These are phyloP conservation scores for Leccinum pallidistipes DNA, from an alignment of 1,284 basidiomycete genomes.

Conservation along the genomic window DNA sequence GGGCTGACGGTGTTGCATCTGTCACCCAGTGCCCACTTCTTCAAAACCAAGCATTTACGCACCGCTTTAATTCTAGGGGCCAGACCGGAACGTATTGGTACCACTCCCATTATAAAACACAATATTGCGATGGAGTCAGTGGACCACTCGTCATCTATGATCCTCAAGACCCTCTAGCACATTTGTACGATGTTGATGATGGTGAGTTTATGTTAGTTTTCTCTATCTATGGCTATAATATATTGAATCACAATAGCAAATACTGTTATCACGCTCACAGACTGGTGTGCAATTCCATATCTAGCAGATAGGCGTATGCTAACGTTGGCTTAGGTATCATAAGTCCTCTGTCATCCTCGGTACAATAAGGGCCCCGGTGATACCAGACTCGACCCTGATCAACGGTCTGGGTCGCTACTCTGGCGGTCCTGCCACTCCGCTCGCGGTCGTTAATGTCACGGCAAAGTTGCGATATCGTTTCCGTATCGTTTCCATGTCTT, in stretches of 20 bases:
- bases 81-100: conserved; percentile 38
- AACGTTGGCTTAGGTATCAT: conserved; percentile 31
- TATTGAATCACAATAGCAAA: conserved; percentile 17
- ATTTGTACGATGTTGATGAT: conserved; percentile 42
- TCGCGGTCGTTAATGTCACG: conserved; percentile 37
- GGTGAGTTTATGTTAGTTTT: conserved; percentile 20
- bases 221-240: background rate
- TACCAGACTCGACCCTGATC: conserved; percentile 44
- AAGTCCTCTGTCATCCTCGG: conserved; percentile 15
- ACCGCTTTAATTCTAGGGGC: conserved; percentile 21
- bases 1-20: conserved; percentile 33
- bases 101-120: conserved; percentile 32
- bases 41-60: conserved; percentile 23
- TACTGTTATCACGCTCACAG: conserved; percentile 33
- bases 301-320: background rate
- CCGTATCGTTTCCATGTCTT: conserved; percentile 37
- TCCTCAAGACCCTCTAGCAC: conserved; percentile 34
- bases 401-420: conserved; percentile 48
- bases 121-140: conserved; percentile 49
- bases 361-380: background rate
- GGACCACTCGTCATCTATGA: conserved; percentile 44
- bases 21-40: conserved; percentile 37
- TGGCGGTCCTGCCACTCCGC: conserved; percentile 31
- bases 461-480: conserved; percentile 33
- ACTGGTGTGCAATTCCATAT: conserved; percentile 25